A percentile compares a stretch with the other conserved stretches of the same genome.
phyloP scores from a whole-genome alignment of 106 monocot species.

The Chionographis japonica region DNA sequence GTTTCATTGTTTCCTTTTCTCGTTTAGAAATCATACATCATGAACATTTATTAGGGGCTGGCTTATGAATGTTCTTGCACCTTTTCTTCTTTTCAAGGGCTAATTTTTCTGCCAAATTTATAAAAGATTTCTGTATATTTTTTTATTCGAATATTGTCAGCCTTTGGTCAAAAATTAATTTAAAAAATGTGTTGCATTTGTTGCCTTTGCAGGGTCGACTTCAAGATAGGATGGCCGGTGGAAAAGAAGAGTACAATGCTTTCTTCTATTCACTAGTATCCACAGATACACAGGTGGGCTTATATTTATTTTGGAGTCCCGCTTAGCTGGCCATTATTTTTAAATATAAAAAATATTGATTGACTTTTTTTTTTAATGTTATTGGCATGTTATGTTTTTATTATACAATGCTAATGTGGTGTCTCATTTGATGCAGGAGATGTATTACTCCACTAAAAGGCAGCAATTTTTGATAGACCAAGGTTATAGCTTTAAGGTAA shows the following conservation, averaged over 20 bases:
- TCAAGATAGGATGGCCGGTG: constrained; percentile 98
- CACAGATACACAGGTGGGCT: constrained; percentile 86
- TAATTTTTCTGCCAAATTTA: no score
- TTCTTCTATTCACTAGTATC: constrained; percentile 98
- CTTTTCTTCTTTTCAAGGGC: no score
- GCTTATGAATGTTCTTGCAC: no score
- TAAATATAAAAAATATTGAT: no score
- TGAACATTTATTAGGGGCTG: no score
- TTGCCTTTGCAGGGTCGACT: constrained; percentile 49
- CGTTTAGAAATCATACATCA: no score
- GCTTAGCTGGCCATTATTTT: no score
- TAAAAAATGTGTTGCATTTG: neutral
- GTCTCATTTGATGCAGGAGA: constrained; percentile 53
- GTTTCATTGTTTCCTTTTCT: no score
- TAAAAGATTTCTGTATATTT: no score
- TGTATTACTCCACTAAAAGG: constrained; percentile 99
- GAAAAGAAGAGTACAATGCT: constrained; percentile 99
- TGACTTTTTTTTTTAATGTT: no score
- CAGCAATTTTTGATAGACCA: constrained; percentile 98
- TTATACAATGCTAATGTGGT: constrained; percentile 4
- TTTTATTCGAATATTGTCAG: no score
- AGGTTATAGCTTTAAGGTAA: constrained; percentile 97
- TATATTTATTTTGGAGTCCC: neutral
- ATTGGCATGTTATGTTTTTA: neutral
- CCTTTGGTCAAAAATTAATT: no score